Conservation (phyloP, 2,329 filamentous ascomycete genomes). For the Cyphellophora attinorum region DNA sequence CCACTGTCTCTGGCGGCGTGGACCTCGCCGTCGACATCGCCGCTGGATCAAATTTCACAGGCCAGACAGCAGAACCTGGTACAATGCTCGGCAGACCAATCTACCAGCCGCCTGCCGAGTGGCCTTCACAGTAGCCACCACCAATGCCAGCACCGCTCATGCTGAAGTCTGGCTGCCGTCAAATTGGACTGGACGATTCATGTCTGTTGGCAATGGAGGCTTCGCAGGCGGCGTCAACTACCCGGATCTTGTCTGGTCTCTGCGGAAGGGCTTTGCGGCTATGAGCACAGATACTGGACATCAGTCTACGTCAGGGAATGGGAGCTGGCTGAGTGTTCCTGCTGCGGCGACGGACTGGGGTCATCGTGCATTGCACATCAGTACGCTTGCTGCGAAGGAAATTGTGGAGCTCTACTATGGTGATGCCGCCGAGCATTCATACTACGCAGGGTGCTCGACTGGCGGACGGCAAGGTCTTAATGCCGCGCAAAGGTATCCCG, state of each 20-base stretch:
- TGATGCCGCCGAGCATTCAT: constrained; percentile 19
- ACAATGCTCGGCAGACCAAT: too few species aligned
- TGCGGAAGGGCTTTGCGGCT: constrained; percentile 11
- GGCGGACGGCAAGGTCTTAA: constrained; percentile 52
- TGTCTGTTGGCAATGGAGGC: constrained; percentile 31
- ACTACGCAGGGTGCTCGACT: constrained; percentile 50
- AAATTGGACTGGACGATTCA: constrained; percentile 30
- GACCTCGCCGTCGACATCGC: too few species aligned
- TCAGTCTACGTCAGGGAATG: neutral
- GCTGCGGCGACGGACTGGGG: neutral
- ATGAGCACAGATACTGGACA: constrained; percentile 15
- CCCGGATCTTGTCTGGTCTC: constrained; percentile 8
- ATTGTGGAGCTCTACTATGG: constrained; percentile 8
- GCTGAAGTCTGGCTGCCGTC: too few species aligned
- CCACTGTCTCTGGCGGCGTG: too few species aligned
- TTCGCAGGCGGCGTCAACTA: constrained; percentile 6
- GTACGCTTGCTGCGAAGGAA: constrained; percentile 16
- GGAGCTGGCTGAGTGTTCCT: neutral
- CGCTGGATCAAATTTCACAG: too few species aligned
- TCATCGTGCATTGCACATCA: constrained; percentile 1
- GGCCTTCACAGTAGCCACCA: too few species aligned
- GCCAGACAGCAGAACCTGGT: too few species aligned
- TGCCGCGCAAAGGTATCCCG: constrained; percentile 23
- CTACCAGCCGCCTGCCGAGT: too few species aligned
- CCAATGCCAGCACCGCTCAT: too few species aligned